Evolutionary conservation across 495 filamentous ascomycete species (phyloP).

Genomic region (Penicillium dipodomyicola): DNA sequence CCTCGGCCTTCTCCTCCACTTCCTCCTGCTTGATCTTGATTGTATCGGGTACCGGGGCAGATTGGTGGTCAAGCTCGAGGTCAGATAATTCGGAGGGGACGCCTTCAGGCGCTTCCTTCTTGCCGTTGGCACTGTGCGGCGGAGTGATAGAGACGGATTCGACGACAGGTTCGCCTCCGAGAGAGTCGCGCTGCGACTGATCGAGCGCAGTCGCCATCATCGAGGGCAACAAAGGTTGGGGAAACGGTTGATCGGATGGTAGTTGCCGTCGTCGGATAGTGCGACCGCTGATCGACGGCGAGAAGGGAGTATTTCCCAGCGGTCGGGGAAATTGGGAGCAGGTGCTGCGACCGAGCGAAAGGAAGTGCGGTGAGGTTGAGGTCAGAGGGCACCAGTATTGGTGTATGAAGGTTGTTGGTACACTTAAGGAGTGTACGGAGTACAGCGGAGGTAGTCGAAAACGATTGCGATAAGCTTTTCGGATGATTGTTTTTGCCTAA

Average conservation of each 20-base stretch:
- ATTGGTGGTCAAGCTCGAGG: conserved; percentile 43
- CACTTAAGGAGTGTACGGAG: neutral
- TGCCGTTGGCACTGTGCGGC: conserved; percentile 46
- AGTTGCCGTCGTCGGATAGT: conserved; percentile 44
- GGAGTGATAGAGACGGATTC: conserved; percentile 45
- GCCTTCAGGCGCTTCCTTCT: conserved; percentile 43
- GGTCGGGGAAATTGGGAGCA: conserved; percentile 38
- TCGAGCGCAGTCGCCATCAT: conserved; percentile 40
- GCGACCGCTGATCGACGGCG: conserved; percentile 54
- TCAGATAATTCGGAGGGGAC: conserved; percentile 47
- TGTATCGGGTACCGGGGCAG: conserved; percentile 24
- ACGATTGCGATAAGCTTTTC: conserved; percentile 29
- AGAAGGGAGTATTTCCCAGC: conserved; percentile 40
- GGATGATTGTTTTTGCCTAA: conserved; percentile 25
- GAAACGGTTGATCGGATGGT: conserved; percentile 11
- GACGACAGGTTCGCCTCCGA: conserved; percentile 27
- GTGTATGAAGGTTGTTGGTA: conserved; percentile 3
- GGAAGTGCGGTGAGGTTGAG: conserved; percentile 4
- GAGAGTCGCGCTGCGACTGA: conserved; percentile 29
- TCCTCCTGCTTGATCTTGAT: conserved; percentile 28
- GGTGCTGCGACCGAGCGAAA: neutral
- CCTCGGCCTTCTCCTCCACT: conserved; percentile 38
- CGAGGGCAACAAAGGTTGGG: conserved; percentile 17
- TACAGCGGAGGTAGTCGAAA: conserved; percentile 8
- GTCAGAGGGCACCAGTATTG: conserved; percentile 3